Evolutionary conservation across 2,329 filamentous ascomycete genomes (phyloP), one percentile per base, ranked within the genome.

Genomic region (Penicillium sclerotigenum): DNA sequence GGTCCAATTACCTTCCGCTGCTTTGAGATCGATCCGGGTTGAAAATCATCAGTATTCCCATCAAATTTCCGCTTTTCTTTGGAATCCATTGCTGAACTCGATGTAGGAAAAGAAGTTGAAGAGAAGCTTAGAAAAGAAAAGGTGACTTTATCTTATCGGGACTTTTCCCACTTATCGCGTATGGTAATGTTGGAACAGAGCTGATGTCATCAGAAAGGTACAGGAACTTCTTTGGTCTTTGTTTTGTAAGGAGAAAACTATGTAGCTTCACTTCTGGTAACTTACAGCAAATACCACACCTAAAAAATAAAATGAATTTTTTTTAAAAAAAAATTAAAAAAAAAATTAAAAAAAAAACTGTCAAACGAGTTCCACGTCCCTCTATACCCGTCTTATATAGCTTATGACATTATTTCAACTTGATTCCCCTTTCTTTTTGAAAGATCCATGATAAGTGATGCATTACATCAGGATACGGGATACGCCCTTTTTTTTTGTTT

Each of bases 1-100:
- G 84, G 84, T 22, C 83, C 83, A 53, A 80, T 71, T 14, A 83
- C 74, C 63, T 79, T 77, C 65, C 77, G 76, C 60, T 58, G 65
- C 33, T 53, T 47, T 47, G 52, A 54, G 50, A 47, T 31, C 50
- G 33, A 26, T 8, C 34, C 20, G n/a, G 31, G 28, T 9, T 57
- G 29, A 10, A 4, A 2, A 31, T 38, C 38, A 20, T 58, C 47
- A 8, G 47, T 50, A 20, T 47, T 33, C 14, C 47, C 54, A 14
- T 57, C 52, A 10, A 61, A 53, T 52, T 65, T 69, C 29, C 65
- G 63, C 47, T 68, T 68, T 5, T 63, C 59, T 14, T 29, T 41
- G 8, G 52, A 45, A 20, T 53, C 48, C 60, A 62, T 62, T 47
- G 24, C 13, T 18, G 33, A 10, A n/a, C 14, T 9, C 26, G 24